Evolutionary conservation across 2,329 filamentous ascomycete species (phyloP).

Genomic region (Mycosphaerella sp.): DNA sequence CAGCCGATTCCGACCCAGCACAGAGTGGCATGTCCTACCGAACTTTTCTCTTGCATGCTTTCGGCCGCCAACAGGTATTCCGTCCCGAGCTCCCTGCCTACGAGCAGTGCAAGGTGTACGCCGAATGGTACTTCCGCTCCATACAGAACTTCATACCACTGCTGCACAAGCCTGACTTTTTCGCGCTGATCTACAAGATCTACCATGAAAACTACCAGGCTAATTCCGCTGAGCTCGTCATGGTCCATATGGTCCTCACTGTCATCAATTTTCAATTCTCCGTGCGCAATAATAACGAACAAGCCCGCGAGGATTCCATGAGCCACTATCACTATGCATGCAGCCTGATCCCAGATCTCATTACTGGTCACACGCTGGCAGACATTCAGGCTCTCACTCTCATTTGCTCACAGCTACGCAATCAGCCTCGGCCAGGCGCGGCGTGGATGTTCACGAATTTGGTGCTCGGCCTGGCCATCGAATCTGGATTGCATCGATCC

Average conservation of each 20-base stretch:
- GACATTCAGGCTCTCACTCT: slow-evolving; percentile 68
- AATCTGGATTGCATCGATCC: slow-evolving; percentile 69
- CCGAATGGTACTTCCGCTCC: slow-evolving; percentile 68
- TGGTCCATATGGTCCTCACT: slow-evolving; percentile 72
- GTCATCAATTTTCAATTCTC: slow-evolving; percentile 72
- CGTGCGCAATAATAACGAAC: slow-evolving; percentile 56
- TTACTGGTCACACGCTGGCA: slow-evolving; percentile 54
- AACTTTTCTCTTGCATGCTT: slow-evolving; percentile 59
- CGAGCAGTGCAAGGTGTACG: slow-evolving; percentile 60
- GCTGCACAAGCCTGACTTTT: slow-evolving; percentile 68
- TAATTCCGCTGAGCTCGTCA: slow-evolving; percentile 58
- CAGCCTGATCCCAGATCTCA: slow-evolving; percentile 60
- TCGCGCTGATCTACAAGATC: slow-evolving; percentile 59
- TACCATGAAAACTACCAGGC: slow-evolving; percentile 65
- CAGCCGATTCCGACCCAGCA: slow-evolving; percentile 59
- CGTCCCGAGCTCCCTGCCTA: slow-evolving; percentile 56
- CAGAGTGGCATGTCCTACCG: slow-evolving; percentile 58
- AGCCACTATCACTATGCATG: slow-evolving; percentile 72
- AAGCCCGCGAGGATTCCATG: slow-evolving; percentile 60
- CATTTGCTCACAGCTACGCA: slow-evolving; percentile 65
- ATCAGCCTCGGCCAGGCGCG: slow-evolving; percentile 71
- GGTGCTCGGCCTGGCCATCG: slow-evolving; percentile 62
- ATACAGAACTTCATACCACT: slow-evolving; percentile 67
- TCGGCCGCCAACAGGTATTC: slow-evolving; percentile 52
- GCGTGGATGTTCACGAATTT: slow-evolving; percentile 62